Percentiles rank a stretch among this genome's conserved stretches.
Evolutionary conservation across 2,329 filamentous ascomycete genomes (phyloP).

Genomic region (Penicillium carneum): DNA sequence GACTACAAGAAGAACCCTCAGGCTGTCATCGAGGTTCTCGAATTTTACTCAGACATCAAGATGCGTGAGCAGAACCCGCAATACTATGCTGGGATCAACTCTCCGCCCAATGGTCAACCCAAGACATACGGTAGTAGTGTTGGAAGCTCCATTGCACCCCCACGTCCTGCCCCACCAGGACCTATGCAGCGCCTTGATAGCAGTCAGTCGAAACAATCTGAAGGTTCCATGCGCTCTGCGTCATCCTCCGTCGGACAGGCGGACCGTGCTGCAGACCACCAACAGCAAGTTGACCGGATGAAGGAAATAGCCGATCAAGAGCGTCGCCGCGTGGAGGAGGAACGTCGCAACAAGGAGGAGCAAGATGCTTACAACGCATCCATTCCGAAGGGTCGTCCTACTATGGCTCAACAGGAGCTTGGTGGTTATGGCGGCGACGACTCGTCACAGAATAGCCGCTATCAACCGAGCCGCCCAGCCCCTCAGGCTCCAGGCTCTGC

Average conservation of each 20-base stretch:
- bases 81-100: slow-evolving; percentile 65
- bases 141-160: slow-evolving; percentile 69
- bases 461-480: slow-evolving; percentile 83
- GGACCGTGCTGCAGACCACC: slow-evolving; percentile 56
- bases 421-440: slow-evolving; percentile 70
- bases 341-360: slow-evolving; percentile 71
- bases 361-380: slow-evolving; percentile 89
- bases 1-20: slow-evolving; percentile 97
- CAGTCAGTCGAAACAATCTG: slow-evolving; percentile 48
- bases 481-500: slow-evolving; percentile 73
- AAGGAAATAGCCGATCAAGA: slow-evolving; percentile 66
- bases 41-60: slow-evolving; percentile 74
- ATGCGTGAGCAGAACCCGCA: slow-evolving; percentile 69
- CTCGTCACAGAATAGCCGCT: slow-evolving; percentile 63
- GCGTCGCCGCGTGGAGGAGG: slow-evolving; percentile 60
- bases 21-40: slow-evolving; percentile 71
- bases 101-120: slow-evolving; percentile 61
- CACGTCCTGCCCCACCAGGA: slow-evolving; percentile 68
- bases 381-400: slow-evolving; percentile 79
- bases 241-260: slow-evolving; percentile 61
- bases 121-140: slow-evolving; percentile 61
- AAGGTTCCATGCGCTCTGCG: slow-evolving; percentile 43
- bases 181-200: slow-evolving; percentile 55
- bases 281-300: slow-evolving; percentile 54
- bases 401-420: slow-evolving; percentile 87